These are phyloP conservation scores for Cladosporium sp. DNA, from an alignment of 2,329 filamentous ascomycete species.

Conservation along the genomic window DNA sequence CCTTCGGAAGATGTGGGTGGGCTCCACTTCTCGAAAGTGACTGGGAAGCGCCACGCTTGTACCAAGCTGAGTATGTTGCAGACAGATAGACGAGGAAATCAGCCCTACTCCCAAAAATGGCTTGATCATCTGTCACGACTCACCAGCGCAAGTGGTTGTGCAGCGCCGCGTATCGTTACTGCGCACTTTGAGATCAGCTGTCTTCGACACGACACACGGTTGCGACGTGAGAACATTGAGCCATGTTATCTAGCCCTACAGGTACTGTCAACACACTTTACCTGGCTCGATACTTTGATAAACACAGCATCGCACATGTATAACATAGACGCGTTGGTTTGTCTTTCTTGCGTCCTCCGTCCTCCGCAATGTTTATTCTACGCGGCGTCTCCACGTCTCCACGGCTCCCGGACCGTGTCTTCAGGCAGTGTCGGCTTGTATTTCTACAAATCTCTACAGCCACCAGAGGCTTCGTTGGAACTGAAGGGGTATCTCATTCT, in stretches of 20 bases:
- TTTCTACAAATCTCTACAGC: background rate
- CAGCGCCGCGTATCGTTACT: background rate
- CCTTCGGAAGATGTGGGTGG: constrained; percentile 14
- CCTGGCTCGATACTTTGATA: background rate
- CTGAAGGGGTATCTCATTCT: background rate
- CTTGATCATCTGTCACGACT: background rate
- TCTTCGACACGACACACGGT: background rate
- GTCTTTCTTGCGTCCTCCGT: background rate
- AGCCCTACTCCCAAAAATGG: background rate
- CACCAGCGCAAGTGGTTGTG: background rate
- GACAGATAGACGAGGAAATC: background rate
- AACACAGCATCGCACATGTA: background rate
- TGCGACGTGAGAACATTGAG: background rate
- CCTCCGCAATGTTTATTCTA: background rate
- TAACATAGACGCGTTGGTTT: too few relatives aligned
- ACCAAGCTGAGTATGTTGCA: background rate
- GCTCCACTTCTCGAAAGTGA: background rate
- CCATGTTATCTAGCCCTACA: background rate
- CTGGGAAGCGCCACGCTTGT: background rate
- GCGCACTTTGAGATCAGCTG: background rate
- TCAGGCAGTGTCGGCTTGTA: background rate
- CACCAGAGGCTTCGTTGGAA: background rate
- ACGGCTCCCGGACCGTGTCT: background rate
- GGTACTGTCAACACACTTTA: background rate
- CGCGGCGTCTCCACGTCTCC: background rate